A percentile compares a stretch with the other conserved stretches of the same genome.
Conservation (phyloP, 176 grass and related monocot genomes). For the Triticum urartu region DNA sequence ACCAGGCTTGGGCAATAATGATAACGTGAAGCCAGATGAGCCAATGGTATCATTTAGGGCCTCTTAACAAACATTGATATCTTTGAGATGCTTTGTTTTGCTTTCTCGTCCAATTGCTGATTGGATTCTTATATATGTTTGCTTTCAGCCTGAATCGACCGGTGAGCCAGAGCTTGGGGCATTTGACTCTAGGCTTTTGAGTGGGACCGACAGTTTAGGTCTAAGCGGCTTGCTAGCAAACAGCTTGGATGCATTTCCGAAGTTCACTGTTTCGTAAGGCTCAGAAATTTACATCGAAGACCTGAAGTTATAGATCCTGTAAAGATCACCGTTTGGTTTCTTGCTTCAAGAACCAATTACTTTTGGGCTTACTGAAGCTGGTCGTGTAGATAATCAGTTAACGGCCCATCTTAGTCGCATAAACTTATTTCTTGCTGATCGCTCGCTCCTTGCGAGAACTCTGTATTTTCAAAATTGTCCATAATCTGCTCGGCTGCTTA, state of each 20-base stretch:
- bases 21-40: slow-evolving; percentile 35
- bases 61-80: slow-evolving; percentile 23
- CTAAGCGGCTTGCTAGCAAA: slow-evolving; percentile 52
- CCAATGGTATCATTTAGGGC: slow-evolving; percentile 13
- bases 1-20: neutral
- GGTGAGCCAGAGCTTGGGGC: slow-evolving; percentile 15
- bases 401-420: neutral
- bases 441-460: neutral
- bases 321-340: neutral
- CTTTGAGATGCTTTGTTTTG: slow-evolving; percentile 10
- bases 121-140: slow-evolving; percentile 13
- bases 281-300: neutral
- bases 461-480: neutral
- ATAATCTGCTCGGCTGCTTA: neutral
- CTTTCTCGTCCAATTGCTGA: slow-evolving; percentile 1
- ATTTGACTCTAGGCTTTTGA: slow-evolving; percentile 56
- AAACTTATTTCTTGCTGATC: slow-evolving; percentile 1
- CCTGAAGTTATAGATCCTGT: neutral
- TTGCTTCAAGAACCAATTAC: slow-evolving; percentile 1
- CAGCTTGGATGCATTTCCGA: slow-evolving; percentile 83
- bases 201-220: slow-evolving; percentile 54
- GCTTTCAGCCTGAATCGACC: slow-evolving; percentile 27
- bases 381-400: slow-evolving; percentile 32
- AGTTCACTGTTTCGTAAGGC: slow-evolving; percentile 67
- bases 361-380: neutral